Base-by-base conservation (phyloP, 768 basidiomycete species). In the Phallus indusiatus region DNA sequence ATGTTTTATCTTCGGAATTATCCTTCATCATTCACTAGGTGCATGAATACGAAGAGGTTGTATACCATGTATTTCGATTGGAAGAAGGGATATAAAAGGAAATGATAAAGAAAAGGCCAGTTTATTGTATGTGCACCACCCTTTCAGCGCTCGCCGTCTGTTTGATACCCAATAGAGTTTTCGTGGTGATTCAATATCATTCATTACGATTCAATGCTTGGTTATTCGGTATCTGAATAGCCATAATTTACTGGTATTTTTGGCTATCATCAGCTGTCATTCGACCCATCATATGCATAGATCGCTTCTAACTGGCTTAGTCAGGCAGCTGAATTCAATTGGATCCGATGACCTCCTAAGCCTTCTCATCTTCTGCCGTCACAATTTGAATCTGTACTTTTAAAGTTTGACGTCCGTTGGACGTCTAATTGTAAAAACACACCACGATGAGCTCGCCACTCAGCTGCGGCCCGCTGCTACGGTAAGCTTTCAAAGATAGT, bases 31-130 rank as follows among this genome's bases (percentile, higher is more conserved):
- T 10, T 14, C 28, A 48, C 46, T 61, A 82, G 80, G 72, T 75
- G 4, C 81, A 81, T 64, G 80, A 80, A 8, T 81, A 82, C 61
- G 81, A 82, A 67, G 77, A 81, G 65, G 78, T 81, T 52, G 80
- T 77, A 5, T 81, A 81, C 61, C 79, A 82, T 61, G 78, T 83
- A 1, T 79, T 81, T 66, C 75, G 72, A 48, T 66, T 79, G 1
- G 76, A 80, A 65, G 71, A 76, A 51, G 54, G 47, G 16, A 42
- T 55, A 11, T 55, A 46, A 55, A 9, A 36, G 17, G 2, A 54
- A 17, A 24, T 6, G 28, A 42, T 2, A 42, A 42, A 10, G 42
- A 42, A 42, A 42, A 12, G n/a, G n/a, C 42, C 12, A 42, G 9
- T 42, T 10, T 11, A 28, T 28, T 28, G 28, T 28, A 28, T 28